Percentiles rank a stretch among this genome's conserved stretches.
phyloP scores from a whole-genome alignment of 768 basidiomycete species.

The Phlegmacium glaucopus region DNA sequence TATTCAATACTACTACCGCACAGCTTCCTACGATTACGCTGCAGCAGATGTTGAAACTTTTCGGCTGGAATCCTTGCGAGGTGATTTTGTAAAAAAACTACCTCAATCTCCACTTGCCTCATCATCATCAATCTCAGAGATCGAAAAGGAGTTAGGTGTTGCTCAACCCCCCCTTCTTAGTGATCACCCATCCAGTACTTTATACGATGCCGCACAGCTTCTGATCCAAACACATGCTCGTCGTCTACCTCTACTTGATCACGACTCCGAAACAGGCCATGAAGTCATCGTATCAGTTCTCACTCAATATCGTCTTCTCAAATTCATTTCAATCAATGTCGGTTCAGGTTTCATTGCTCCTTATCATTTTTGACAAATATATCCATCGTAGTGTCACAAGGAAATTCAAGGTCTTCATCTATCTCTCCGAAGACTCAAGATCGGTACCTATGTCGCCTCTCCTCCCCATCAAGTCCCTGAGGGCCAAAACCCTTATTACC shows the following conservation, averaged over 20 bases:
- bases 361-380: constrained; percentile 8
- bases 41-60: constrained; percentile 91
- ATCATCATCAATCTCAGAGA: constrained; percentile 52
- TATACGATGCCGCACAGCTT: constrained; percentile 86
- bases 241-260: constrained; percentile 89
- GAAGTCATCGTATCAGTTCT: constrained; percentile 95
- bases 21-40: constrained; percentile 80
- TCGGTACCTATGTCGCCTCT: constrained; percentile 86
- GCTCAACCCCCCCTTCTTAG: constrained; percentile 86
- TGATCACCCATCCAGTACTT: constrained; percentile 83
- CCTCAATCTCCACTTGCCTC: constrained; percentile 4
- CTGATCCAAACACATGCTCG: constrained; percentile 96
- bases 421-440: constrained; percentile 80
- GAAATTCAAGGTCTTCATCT: constrained; percentile 81
- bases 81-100: constrained; percentile 39
- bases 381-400: constrained; percentile 62
- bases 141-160: constrained; percentile 90
- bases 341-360: constrained; percentile 19
- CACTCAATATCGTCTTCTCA: constrained; percentile 96
- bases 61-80: constrained; percentile 83
- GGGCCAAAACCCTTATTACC: constrained; percentile 73
- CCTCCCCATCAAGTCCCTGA: constrained; percentile 43
- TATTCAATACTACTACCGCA: constrained; percentile 97
- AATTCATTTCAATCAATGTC: constrained; percentile 98
- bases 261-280: constrained; percentile 90